A percentile compares a stretch with the other conserved stretches of the same genome.
These are phyloP conservation scores for Tubosaeta sp. DNA, from an alignment of 768 basidiomycete genomes.

Conservation along the genomic window DNA sequence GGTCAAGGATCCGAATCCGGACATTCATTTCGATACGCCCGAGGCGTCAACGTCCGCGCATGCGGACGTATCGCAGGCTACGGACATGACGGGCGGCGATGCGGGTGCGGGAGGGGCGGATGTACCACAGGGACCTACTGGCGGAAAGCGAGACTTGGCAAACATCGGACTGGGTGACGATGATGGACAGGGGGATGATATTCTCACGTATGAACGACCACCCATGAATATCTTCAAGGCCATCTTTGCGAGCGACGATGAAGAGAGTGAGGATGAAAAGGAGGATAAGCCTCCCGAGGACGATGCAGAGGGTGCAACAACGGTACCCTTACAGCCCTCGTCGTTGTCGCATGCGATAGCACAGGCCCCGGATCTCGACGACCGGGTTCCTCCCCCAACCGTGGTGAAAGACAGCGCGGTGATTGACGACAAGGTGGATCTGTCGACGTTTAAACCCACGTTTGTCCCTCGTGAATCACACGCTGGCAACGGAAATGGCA, in stretches of 20 bases:
- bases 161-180: slow-evolving; percentile 93
- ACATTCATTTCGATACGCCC: slow-evolving; percentile 33
- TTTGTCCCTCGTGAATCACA: slow-evolving; percentile 61
- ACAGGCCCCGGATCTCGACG: not conserved
- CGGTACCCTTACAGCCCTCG: slow-evolving; percentile 10
- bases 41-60: slow-evolving; percentile 21
- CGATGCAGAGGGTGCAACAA: not conserved
- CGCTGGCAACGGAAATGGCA: slow-evolving; percentile 26
- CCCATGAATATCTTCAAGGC: slow-evolving; percentile 95
- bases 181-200: slow-evolving; percentile 83
- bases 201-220: slow-evolving; percentile 83
- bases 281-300: slow-evolving; percentile 20
- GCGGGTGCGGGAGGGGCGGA: not conserved
- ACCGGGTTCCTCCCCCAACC: not conserved
- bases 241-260: slow-evolving; percentile 94
- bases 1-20: slow-evolving; percentile 81
- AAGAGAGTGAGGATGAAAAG: slow-evolving; percentile 72
- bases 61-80: slow-evolving; percentile 9
- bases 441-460: slow-evolving; percentile 81
- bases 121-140: not conserved
- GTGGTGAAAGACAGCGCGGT: not conserved
- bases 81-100: not conserved
- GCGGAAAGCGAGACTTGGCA: slow-evolving; percentile 53
- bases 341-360: slow-evolving; percentile 2
- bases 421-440: slow-evolving; percentile 39